Evolutionary conservation across 805 yeast genomes (phyloP).

Genomic region (Kuraishia piskuri): DNA sequence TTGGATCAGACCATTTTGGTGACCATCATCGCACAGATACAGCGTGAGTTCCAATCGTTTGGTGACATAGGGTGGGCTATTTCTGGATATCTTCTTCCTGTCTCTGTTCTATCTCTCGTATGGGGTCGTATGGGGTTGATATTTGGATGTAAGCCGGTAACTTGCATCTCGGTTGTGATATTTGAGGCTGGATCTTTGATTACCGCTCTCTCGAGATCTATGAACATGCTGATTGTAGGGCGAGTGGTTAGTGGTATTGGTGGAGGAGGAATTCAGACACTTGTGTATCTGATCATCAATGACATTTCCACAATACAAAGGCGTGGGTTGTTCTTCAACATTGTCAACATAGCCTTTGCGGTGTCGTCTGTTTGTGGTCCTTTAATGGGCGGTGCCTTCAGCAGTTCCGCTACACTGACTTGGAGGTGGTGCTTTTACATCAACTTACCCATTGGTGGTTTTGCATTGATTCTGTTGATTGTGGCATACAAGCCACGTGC

Average conservation of each 20-base stretch:
- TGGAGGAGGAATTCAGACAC: constrained; percentile 62
- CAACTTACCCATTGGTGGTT: constrained; percentile 59
- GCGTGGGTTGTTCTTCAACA: constrained; percentile 30
- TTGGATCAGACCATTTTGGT: constrained; percentile 53
- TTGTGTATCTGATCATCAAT: constrained; percentile 48
- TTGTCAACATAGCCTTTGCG: constrained; percentile 36
- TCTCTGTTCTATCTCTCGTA: constrained; percentile 42
- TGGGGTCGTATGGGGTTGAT: constrained; percentile 52
- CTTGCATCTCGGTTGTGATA: constrained; percentile 37
- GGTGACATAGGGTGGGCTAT: constrained; percentile 51
- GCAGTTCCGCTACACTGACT: constrained; percentile 34
- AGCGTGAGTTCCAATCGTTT: constrained; percentile 36
- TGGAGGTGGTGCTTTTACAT: constrained; percentile 78
- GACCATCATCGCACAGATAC: constrained; percentile 41
- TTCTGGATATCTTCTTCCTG: constrained; percentile 46
- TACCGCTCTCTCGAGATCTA: constrained; percentile 42
- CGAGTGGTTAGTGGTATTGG: constrained; percentile 68
- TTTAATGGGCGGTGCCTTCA: constrained; percentile 55
- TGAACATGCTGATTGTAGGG: constrained; percentile 59
- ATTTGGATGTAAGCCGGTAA: constrained; percentile 44
- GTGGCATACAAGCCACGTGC: constrained; percentile 36
- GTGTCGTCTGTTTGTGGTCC: constrained; percentile 54
- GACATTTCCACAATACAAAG: constrained; percentile 39
- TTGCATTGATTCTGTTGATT: constrained; percentile 28
- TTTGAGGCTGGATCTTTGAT: constrained; percentile 59